A percentile compares a stretch with the other conserved stretches of the same genome.
These are phyloP conservation scores for Saccharomycopsis fodiens DNA, from an alignment of 805 yeast genomes.

Conservation along the genomic window DNA sequence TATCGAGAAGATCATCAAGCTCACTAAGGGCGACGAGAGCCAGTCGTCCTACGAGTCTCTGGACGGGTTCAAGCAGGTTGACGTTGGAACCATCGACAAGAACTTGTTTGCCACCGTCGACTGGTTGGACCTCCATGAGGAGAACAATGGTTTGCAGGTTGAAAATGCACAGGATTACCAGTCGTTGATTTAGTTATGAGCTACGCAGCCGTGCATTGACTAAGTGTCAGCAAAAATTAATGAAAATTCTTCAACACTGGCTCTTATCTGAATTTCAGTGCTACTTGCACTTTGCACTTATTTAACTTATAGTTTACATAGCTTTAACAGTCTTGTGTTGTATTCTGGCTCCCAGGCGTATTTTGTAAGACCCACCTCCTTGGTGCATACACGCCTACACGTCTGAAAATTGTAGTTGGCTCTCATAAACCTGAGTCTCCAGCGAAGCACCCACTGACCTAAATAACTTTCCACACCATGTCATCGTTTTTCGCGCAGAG, in stretches of 20 bases:
- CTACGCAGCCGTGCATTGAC: no score
- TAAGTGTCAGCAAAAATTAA: no score
- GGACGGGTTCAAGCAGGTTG: conserved; percentile 17
- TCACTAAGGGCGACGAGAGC: conserved; percentile 22
- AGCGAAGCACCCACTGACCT: no score
- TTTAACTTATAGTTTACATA: not conserved
- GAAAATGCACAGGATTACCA: conserved; percentile 34
- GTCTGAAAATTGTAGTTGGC: no score
- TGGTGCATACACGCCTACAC: no score
- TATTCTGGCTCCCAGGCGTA: no score
- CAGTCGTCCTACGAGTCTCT: not conserved
- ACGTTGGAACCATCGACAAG: conserved; percentile 23
- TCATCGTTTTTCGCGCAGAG: not conserved
- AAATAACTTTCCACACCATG: no score
- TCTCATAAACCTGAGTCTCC: no score
- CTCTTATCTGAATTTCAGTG: not conserved
- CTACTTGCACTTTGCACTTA: not conserved
- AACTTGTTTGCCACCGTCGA: conserved; percentile 38
- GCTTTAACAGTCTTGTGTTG: not conserved
- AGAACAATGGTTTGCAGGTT: conserved; percentile 46
- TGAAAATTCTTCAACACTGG: not conserved
- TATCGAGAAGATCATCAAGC: conserved; percentile 28
- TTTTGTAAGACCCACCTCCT: no score
- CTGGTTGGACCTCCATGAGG: conserved; percentile 65
- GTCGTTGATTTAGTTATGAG: no score